Percentiles rank a stretch among this genome's conserved stretches.
Conservation (phyloP, 768 basidiomycete genomes). For the Clathrus columnatus region DNA sequence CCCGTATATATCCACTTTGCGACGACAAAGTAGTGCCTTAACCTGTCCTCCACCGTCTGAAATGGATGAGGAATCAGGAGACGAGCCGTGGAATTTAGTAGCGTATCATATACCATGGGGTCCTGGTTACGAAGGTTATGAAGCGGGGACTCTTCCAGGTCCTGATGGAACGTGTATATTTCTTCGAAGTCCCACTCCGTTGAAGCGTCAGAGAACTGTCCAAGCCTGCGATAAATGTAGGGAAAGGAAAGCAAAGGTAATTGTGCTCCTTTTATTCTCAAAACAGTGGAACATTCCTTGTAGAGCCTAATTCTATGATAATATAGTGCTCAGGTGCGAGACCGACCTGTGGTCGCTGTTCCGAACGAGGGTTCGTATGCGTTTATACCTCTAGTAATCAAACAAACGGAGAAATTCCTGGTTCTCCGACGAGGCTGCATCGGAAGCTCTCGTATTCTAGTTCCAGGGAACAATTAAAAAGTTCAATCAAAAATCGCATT, state of each 20-base stretch:
- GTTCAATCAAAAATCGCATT: neutral
- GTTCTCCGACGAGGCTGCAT: neutral
- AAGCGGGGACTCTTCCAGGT: constrained; percentile 26
- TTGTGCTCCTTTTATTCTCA: constrained; percentile 11
- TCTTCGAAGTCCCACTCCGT: constrained; percentile 31
- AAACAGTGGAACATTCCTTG: neutral
- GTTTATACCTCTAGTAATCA: constrained; percentile 39
- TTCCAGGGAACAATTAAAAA: neutral
- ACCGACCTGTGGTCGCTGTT: constrained; percentile 60
- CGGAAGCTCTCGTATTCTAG: neutral
- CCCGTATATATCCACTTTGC: neutral
- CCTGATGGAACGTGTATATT: constrained; percentile 28
- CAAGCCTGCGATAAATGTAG: constrained; percentile 75
- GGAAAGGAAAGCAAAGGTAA: constrained; percentile 63
- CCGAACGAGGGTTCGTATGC: constrained; percentile 47
- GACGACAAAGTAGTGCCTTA: neutral
- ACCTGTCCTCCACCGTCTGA: constrained; percentile 3
- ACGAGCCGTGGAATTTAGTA: constrained; percentile 29
- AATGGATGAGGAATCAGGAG: constrained; percentile 9
- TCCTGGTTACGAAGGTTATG: constrained; percentile 25
- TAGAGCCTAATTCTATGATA: constrained; percentile 1
- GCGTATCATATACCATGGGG: constrained; percentile 34
- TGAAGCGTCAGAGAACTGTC: constrained; percentile 44
- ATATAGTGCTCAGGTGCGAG: constrained; percentile 63
- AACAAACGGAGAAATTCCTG: neutral